phyloP scores from a whole-genome alignment of 768 basidiomycete species.

The Boletales sp. region DNA sequence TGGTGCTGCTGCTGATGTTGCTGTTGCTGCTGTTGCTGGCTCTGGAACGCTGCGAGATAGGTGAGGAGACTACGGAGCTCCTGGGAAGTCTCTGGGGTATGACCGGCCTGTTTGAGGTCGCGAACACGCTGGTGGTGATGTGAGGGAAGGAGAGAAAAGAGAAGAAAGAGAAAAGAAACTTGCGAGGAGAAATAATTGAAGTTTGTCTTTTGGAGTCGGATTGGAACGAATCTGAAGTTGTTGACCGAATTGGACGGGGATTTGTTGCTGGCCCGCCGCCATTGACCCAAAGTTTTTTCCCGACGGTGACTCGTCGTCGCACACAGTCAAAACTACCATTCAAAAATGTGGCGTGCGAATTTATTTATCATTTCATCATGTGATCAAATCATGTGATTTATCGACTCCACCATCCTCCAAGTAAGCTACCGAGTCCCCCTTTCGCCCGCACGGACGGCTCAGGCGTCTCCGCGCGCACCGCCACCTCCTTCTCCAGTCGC shows the following conservation, averaged over 20 bases:
- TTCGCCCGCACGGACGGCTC: constrained; percentile 42
- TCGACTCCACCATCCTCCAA: constrained; percentile 83
- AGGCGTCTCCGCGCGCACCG: constrained; percentile 42
- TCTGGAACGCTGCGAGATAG: constrained; percentile 33
- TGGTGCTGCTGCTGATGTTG: constrained; percentile 24
- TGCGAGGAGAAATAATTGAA: constrained; percentile 21
- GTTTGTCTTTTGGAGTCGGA: constrained; percentile 23
- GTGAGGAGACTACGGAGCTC: constrained; percentile 42
- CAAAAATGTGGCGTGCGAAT: constrained; percentile 22
- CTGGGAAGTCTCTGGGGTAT: constrained; percentile 40
- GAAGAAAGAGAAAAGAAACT: background rate
- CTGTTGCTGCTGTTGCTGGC: constrained; percentile 20
- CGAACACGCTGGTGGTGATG: constrained; percentile 39
- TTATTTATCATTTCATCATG: background rate
- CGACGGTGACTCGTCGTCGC: constrained; percentile 8
- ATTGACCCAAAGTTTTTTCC: constrained; percentile 5
- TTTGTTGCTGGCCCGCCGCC: constrained; percentile 18
- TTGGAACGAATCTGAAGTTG: constrained; percentile 11
- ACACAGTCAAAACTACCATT: constrained; percentile 16
- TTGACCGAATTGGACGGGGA: constrained; percentile 24
- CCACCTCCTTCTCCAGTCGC: constrained; percentile 51
- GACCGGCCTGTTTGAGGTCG: constrained; percentile 40
- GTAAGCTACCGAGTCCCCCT: constrained; percentile 59
- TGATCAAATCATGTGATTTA: constrained; percentile 19
- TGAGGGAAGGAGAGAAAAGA: background rate